Conservation (phyloP, 1,284 basidiomycete species). For the Ceratobasidium sp. region DNA sequence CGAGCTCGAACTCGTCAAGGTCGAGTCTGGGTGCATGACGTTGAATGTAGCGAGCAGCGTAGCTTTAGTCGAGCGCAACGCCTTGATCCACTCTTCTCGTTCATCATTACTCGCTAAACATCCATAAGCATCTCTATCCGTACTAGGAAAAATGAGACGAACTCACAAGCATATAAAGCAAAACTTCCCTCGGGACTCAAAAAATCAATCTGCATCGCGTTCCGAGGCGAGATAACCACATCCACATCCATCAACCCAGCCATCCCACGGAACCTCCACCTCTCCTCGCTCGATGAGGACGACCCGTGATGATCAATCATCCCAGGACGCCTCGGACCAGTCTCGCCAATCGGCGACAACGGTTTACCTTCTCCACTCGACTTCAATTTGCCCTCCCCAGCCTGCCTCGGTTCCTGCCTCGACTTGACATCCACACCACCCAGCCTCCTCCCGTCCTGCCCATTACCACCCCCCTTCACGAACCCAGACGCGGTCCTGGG, state of each 20-base stretch:
- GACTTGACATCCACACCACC: not conserved
- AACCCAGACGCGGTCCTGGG: conserved; percentile 14
- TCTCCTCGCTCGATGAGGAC: conserved; percentile 59
- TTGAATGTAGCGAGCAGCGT: conserved; percentile 70
- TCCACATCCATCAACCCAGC: conserved; percentile 79
- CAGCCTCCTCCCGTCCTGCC: conserved; percentile 6
- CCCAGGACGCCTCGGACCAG: conserved; percentile 15
- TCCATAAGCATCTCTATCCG: not conserved
- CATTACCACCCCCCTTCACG: conserved; percentile 3
- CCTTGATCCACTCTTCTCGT: conserved; percentile 73
- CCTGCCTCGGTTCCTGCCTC: too few species aligned
- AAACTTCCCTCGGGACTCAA: conserved; percentile 82
- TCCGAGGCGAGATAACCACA: conserved; percentile 68
- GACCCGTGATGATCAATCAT: conserved; percentile 11
- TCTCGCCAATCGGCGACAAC: not conserved
- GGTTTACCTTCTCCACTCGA: conserved; percentile 22
- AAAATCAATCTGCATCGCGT: conserved; percentile 69
- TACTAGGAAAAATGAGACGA: not conserved
- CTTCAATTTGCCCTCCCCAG: too few species aligned
- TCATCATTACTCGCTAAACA: conserved; percentile 64
- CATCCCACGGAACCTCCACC: conserved; percentile 75
- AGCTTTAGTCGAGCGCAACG: conserved; percentile 77
- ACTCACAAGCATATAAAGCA: conserved; percentile 74
- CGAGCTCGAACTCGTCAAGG: conserved; percentile 76
- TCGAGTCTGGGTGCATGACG: conserved; percentile 77